These are phyloP conservation scores for Citrus inodora DNA, from an alignment of 345 rosid species.

Conservation along the genomic window DNA sequence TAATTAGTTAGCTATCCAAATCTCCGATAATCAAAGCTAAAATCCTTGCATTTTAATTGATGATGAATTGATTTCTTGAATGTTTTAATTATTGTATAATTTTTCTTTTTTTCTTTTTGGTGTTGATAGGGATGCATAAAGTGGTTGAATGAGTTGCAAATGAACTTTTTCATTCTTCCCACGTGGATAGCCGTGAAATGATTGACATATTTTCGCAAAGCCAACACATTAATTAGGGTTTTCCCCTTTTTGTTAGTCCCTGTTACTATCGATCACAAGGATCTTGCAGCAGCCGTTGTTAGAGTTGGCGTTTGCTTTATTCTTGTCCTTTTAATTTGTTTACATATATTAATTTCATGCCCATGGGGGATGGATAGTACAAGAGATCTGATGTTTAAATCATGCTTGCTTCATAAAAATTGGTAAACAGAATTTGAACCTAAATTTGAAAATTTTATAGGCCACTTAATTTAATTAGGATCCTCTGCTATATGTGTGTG, in stretches of 20 bases:
- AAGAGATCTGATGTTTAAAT: no score
- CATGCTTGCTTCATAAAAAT: no score
- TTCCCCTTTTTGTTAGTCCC: neutral
- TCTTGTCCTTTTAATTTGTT: neutral
- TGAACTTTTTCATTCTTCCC: conserved; percentile 35
- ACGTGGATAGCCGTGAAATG: conserved; percentile 22
- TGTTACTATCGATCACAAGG: conserved; percentile 21
- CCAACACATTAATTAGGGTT: neutral
- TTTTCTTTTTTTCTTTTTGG: no score
- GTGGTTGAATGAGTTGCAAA: neutral
- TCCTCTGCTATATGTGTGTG: no score
- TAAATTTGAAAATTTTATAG: no score
- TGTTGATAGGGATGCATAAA: no score
- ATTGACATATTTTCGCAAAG: neutral
- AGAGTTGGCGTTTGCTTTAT: conserved; percentile 4
- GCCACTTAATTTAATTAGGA: no score
- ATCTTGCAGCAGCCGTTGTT: conserved; percentile 14
- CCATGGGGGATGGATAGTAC: no score
- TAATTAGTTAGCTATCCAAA: neutral
- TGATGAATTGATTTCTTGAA: neutral
- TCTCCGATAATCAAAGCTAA: neutral
- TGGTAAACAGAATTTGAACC: no score
- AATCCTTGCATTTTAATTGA: neutral
- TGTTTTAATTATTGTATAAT: no score
- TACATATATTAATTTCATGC: neutral